A percentile compares a stretch with the other conserved stretches of the same genome.
Conservation (phyloP, 306 rosid genomes). For the Canavalia ensiformis region DNA sequence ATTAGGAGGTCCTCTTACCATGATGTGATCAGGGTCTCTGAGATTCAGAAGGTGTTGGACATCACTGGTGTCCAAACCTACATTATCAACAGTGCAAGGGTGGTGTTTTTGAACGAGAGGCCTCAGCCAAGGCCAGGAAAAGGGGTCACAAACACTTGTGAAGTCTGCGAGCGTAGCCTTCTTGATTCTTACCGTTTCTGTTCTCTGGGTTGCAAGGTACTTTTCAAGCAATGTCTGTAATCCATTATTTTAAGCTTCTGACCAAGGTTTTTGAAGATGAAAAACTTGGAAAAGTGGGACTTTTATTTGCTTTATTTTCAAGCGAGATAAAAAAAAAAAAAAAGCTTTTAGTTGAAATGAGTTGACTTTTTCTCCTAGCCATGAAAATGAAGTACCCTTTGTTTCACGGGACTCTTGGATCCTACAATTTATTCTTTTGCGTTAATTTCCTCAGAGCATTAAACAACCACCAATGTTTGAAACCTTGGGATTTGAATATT, state of each 20-base stretch:
- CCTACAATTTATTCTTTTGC: conserved; percentile 33
- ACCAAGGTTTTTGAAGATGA: not conserved
- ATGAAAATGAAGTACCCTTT: conserved; percentile 1
- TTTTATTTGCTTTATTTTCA: conserved; percentile 40
- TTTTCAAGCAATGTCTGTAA: conserved; percentile 20
- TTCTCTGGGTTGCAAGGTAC: conserved; percentile 99
- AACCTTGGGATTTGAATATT: conserved; percentile 45
- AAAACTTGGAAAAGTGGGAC: not conserved
- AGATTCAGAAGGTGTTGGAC: conserved; percentile 96
- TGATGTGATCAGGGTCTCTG: conserved; percentile 90
- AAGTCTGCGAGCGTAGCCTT: conserved; percentile 98
- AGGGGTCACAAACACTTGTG: conserved; percentile 97
- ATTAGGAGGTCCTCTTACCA: conserved; percentile 97
- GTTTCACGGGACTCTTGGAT: conserved; percentile 53
- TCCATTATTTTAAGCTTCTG: conserved; percentile 32
- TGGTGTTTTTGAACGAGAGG: conserved; percentile 92
- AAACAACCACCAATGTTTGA: conserved; percentile 39
- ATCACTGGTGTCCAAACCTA: conserved; percentile 94
- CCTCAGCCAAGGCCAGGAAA: conserved; percentile 99
- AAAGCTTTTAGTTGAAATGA: conserved; percentile 32
- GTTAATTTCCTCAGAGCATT: conserved; percentile 43
- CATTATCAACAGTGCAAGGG: conserved; percentile 97
- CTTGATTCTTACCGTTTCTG: conserved; percentile 93
- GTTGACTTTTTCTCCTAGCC: conserved; percentile 54
- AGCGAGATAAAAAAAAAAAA: conserved; percentile 2